Evolutionary conservation across 345 rosid genomes (phyloP), one percentile per base, ranked within the genome.

Genomic region (Mangifera indica): DNA sequence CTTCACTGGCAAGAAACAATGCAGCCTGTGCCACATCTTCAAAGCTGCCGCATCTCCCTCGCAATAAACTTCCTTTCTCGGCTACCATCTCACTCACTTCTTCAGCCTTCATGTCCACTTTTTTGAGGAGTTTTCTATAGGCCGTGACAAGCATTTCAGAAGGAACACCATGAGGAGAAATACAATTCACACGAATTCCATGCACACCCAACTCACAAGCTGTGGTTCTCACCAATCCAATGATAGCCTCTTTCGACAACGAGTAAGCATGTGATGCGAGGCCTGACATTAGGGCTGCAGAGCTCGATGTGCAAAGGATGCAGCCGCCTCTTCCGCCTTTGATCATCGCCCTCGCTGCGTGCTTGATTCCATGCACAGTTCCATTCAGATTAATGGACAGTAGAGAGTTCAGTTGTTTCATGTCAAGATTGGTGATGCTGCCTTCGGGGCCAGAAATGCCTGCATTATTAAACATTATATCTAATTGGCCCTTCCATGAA

Each of bases 81-180:
- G 83, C 82, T 4, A 91, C 87, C 34, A 80, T 76, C 69, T 83
- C 75, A 24, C 78, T 64, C 51, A 93, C 92, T 10, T 86, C 88
- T 61, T 84, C 86, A 0, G 79, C 53, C 12, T 45, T 82, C 49
- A 85, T n/a, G 18, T 83, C 83, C 12, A 4, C 81, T 71, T 77
- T 83, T 75, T 91, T 83, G 42, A 85, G 71, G 22, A 71, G 68
- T 69, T 60, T 77, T 37, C 90, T 74, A 59, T 74, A 88, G 4
- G 88, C 92, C 32, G 69, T 61, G 0, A 93, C 79, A 15, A 93
- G 89, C 79, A 93, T 91, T 34, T 91, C 93, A n/a, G 98, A 81
- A 22, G 98, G 91, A 5, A 93, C 95, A 11, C 93, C 96, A n/a
- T 93, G 98, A 10, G 97, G 97, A 4, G 98, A 91, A 49, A 93